These are phyloP conservation scores for Cyclospora cayetanensis DNA, from an alignment of 169 alveolate genomes.

Conservation along the genomic window DNA sequence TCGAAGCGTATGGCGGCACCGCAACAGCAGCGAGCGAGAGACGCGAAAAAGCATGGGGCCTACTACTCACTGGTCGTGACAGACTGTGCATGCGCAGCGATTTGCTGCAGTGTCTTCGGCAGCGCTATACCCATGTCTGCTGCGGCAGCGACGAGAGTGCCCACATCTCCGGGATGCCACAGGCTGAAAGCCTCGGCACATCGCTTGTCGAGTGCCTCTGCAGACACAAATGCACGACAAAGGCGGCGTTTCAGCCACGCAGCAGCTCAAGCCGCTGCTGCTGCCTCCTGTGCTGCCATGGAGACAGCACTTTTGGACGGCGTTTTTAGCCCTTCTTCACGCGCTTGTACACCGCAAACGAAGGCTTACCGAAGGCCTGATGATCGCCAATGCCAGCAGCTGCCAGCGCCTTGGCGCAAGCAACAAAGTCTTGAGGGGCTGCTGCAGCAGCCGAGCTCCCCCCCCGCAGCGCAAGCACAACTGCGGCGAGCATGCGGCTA, in stretches of 20 bases:
- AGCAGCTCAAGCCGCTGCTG: neutral
- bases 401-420: slow-evolving; percentile 27
- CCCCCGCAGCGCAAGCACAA: slow-evolving; percentile 36
- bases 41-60: too few species aligned
- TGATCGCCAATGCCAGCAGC: neutral
- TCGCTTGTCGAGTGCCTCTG: slow-evolving; percentile 18
- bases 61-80: neutral
- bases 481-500: slow-evolving; percentile 7
- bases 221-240: slow-evolving; percentile 19
- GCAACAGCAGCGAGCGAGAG: slow-evolving; percentile 24
- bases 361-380: slow-evolving; percentile 1
- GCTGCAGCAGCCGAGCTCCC: slow-evolving; percentile 41
- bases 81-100: slow-evolving; percentile 35
- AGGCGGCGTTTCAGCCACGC: neutral
- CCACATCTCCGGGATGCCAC: slow-evolving; percentile 20
- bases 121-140: neutral
- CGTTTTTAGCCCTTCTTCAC: too few species aligned
- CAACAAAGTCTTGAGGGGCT: slow-evolving; percentile 24
- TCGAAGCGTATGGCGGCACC: too few species aligned
- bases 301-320: too few species aligned
- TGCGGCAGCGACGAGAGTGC: slow-evolving; percentile 4
- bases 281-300: neutral
- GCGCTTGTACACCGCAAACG: too few species aligned
- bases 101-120: slow-evolving; percentile 26
- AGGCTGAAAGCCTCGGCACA: slow-evolving; percentile 12